These are phyloP conservation scores for Botrytis deweyae DNA, from an alignment of 2,329 filamentous ascomycete genomes.

Conservation along the genomic window DNA sequence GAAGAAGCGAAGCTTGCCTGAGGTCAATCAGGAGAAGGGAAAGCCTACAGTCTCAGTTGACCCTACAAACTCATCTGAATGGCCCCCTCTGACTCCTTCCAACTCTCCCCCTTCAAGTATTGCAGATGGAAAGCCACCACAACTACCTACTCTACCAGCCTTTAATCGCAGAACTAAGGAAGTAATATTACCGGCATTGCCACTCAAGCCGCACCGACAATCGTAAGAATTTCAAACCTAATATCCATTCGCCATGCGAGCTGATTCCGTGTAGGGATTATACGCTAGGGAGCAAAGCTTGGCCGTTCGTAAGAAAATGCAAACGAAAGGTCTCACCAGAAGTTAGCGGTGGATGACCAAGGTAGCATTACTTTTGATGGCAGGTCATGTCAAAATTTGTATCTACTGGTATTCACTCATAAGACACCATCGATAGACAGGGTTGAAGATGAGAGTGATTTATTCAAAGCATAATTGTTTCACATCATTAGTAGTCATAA, in stretches of 20 bases:
- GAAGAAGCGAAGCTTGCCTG: conserved; percentile 6
- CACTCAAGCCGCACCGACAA: background rate
- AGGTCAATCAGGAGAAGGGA: background rate
- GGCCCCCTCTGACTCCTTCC: conserved; percentile 28
- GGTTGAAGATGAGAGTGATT: background rate
- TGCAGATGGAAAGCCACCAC: conserved; percentile 29
- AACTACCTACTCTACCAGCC: conserved; percentile 18
- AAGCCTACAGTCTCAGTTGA: background rate
- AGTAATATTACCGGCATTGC: conserved; percentile 13
- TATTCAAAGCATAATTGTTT: background rate
- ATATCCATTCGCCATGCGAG: conserved; percentile 12
- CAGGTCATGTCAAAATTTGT: background rate
- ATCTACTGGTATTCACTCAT: background rate
- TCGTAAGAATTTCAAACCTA: conserved; percentile 21
- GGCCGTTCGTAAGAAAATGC: conserved; percentile 31
- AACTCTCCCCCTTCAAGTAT: conserved; percentile 27
- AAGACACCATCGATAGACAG: background rate
- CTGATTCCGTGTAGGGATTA: conserved; percentile 24
- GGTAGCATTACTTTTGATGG: background rate
- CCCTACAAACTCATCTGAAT: conserved; percentile 26
- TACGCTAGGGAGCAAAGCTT: conserved; percentile 22
- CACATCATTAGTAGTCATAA: background rate
- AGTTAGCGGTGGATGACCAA: background rate
- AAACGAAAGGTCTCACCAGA: conserved; percentile 16
- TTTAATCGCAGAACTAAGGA: conserved; percentile 2